A percentile compares a stretch with the other conserved stretches of the same genome.
These are phyloP conservation scores for Ensete ventricosum DNA, from an alignment of 176 grass and related monocot genomes.

Conservation along the genomic window DNA sequence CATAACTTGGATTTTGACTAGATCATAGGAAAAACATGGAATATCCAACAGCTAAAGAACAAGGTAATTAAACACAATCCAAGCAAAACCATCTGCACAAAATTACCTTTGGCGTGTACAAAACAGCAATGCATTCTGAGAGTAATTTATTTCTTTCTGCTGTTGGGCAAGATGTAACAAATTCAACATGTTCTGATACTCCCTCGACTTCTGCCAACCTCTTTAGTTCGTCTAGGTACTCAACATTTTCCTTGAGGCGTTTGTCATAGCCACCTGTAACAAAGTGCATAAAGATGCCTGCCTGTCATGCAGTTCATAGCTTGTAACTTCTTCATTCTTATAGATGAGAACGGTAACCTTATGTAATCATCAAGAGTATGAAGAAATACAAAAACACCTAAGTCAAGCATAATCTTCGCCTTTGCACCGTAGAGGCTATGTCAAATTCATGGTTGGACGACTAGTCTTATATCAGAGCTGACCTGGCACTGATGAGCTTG, in stretches of 20 bases:
- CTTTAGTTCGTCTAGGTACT: slow-evolving; percentile 85
- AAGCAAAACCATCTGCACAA: slow-evolving; percentile 17
- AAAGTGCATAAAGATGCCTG: slow-evolving; percentile 8
- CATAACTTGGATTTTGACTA: too few species aligned
- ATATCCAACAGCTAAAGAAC: too few species aligned
- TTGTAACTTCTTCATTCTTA: not conserved
- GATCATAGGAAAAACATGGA: too few species aligned
- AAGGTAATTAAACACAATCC: not conserved
- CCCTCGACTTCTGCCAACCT: slow-evolving; percentile 47
- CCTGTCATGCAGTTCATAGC: not conserved
- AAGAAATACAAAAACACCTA: not conserved
- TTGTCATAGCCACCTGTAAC: slow-evolving; percentile 73
- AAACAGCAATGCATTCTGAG: slow-evolving; percentile 79
- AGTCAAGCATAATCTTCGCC: not conserved
- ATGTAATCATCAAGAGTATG: not conserved
- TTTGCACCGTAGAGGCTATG: too few species aligned
- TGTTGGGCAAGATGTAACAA: slow-evolving; percentile 76
- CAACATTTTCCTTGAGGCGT: slow-evolving; percentile 90
- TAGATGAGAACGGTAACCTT: not conserved
- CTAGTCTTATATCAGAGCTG: too few species aligned
- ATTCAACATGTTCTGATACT: slow-evolving; percentile 52
- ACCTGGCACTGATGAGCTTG: too few species aligned
- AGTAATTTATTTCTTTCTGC: slow-evolving; percentile 91
- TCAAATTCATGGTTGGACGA: too few species aligned
- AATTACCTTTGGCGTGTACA: slow-evolving; percentile 78